Conservation (phyloP, 352 stramenopile genomes). For the Phytophthora syringae region DNA sequence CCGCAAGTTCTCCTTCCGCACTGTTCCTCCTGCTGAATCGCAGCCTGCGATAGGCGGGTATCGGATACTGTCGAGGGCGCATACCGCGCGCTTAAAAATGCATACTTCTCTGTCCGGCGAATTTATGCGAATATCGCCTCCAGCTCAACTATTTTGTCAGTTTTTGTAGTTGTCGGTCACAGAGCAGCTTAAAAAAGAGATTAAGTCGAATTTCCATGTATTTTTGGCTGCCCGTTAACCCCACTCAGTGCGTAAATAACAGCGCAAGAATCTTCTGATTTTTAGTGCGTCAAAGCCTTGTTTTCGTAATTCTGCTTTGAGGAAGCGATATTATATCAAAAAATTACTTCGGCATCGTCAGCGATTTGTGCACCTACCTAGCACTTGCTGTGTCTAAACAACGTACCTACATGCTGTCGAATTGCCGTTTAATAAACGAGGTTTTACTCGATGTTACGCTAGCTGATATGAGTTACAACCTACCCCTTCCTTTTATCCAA, state of each 20-base stretch:
- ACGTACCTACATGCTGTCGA: neutral
- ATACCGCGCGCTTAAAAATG: too few species aligned
- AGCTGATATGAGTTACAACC: neutral
- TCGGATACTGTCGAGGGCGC: too few species aligned
- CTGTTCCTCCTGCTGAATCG: too few species aligned
- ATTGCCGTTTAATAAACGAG: conserved; percentile 4
- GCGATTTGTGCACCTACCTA: neutral
- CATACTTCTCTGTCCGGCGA: conserved; percentile 5
- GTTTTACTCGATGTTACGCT: conserved; percentile 1
- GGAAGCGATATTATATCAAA: conserved; percentile 3
- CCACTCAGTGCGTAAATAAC: conserved; percentile 4
- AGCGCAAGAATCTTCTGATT: conserved; percentile 2
- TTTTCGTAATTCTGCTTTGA: conserved; percentile 2
- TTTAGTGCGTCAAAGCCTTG: neutral
- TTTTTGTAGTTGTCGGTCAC: neutral
- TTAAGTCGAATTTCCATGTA: neutral
- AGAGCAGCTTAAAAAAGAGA: conserved; percentile 3
- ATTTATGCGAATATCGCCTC: conserved; percentile 1
- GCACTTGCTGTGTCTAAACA: conserved; percentile 2
- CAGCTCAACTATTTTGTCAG: neutral
- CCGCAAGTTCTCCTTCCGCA: too few species aligned
- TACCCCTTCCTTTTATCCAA: neutral
- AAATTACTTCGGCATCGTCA: conserved; percentile 2
- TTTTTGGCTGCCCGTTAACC: conserved; percentile 2
- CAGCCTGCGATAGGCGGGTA: too few species aligned